Percentiles rank a stretch among this genome's conserved stretches.
These are phyloP conservation scores for Nannochloropsis oceanica DNA, from an alignment of 108 stramenopile species.

Conservation along the genomic window DNA sequence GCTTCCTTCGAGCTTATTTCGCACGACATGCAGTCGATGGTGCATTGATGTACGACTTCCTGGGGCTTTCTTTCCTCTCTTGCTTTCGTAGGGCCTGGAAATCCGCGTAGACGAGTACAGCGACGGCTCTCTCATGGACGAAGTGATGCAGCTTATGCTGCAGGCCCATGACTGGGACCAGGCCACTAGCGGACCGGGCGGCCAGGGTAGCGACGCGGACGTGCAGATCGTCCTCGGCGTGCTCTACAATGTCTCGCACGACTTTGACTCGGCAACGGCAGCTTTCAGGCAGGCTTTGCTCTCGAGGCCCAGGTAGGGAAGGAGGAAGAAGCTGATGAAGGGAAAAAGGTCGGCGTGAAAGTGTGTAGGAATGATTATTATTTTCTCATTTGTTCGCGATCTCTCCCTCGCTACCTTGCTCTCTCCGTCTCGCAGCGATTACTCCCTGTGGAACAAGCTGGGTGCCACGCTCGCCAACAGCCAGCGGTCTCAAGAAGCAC, in stretches of 20 bases:
- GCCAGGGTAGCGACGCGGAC: slow-evolving; percentile 48
- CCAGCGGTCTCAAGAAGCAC: slow-evolving; percentile 61
- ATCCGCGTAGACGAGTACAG: slow-evolving; percentile 48
- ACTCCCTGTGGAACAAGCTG: slow-evolving; percentile 76
- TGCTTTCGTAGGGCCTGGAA: background rate
- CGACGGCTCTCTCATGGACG: slow-evolving; percentile 55
- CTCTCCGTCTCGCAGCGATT: slow-evolving; percentile 46
- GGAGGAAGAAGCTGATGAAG: background rate
- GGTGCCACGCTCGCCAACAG: slow-evolving; percentile 91
- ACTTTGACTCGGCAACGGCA: slow-evolving; percentile 64
- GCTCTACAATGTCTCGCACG: slow-evolving; percentile 70
- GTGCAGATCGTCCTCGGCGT: slow-evolving; percentile 75
- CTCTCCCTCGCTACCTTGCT: background rate
- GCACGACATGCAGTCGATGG: background rate
- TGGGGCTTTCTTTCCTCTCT: background rate
- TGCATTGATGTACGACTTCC: background rate
- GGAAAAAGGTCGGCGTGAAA: background rate
- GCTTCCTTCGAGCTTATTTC: background rate
- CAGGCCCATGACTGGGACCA: slow-evolving; percentile 48
- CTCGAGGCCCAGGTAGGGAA: slow-evolving; percentile 9
- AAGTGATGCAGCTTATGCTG: slow-evolving; percentile 64
- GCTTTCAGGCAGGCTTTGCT: slow-evolving; percentile 56
- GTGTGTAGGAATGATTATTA: background rate
- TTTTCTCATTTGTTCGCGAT: background rate
- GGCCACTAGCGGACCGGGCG: background rate